phyloP scores from a whole-genome alignment of 2,329 filamentous ascomycete species.

The Coniochaeta sp. region DNA sequence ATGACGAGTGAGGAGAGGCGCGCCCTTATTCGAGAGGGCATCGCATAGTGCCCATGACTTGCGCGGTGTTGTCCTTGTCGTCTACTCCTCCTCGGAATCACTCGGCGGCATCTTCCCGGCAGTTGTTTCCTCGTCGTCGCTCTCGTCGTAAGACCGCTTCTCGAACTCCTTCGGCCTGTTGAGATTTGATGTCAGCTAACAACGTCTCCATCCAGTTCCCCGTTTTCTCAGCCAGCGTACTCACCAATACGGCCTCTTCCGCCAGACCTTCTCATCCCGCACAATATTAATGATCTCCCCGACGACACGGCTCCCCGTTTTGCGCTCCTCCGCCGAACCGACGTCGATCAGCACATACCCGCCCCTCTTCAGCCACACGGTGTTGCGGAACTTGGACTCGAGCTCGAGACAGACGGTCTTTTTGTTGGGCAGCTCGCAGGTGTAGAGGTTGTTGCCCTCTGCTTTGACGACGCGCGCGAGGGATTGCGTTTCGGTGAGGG shows the following conservation, averaged over 20 bases:
- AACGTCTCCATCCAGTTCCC: too few species aligned
- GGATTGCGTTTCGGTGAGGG: constrained; percentile 53
- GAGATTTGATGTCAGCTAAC: constrained; percentile 14
- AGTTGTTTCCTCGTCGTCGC: constrained; percentile 67
- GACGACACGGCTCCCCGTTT: constrained; percentile 64
- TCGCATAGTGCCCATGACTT: too few species aligned
- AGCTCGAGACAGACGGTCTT: constrained; percentile 73
- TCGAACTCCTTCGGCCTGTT: constrained; percentile 72
- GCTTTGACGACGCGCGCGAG: constrained; percentile 76
- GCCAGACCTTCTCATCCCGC: constrained; percentile 84
- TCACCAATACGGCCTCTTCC: constrained; percentile 83
- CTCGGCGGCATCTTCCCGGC: constrained; percentile 81
- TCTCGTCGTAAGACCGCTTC: constrained; percentile 55
- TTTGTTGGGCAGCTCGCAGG: constrained; percentile 62
- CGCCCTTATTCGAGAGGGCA: too few species aligned
- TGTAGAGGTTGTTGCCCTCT: constrained; percentile 85
- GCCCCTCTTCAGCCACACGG: constrained; percentile 86
- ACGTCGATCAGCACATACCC: constrained; percentile 78
- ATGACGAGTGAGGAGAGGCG: too few species aligned
- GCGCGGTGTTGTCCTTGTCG: constrained; percentile 7
- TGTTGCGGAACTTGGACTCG: constrained; percentile 77
- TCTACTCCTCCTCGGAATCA: constrained; percentile 64
- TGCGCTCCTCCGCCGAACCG: constrained; percentile 53
- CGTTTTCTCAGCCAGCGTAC: constrained; percentile 15
- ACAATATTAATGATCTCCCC: constrained; percentile 94